Evolutionary conservation across 1,284 basidiomycete species (phyloP), one percentile per base, ranked within the genome.

Genomic region (Cryptococcus hybrid): DNA sequence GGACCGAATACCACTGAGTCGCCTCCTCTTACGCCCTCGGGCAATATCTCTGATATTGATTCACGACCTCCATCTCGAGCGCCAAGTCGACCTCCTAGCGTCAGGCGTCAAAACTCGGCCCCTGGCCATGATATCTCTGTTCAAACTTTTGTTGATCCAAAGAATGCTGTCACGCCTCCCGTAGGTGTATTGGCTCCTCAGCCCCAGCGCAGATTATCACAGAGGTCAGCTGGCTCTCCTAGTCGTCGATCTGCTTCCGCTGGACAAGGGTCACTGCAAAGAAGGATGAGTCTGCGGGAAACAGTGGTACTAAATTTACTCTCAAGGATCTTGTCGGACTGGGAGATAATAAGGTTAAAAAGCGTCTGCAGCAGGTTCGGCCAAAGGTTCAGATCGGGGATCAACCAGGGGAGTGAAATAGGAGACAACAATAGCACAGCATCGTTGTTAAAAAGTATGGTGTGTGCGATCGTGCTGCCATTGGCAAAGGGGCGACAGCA

Each of bases 401-500:
- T 76, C 74, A 3, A 74, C 69, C 18, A 71, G 68, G 53, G 75
- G 18, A 68, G 68, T 42, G 73, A 73, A 37, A 66, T 67, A 47
- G 73, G 70, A 12, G 77, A 78, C 55, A 68, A 65, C 52, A 55
- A 57, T n/a, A 71, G 66, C 56, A 79, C 78, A 3, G 76, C 76
- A 8, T 74, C 71, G 7, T 75, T 92, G 61, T 78, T 88, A 54
- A 88, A 95, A 98, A 98, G 83, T 99, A 99, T 71, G 95, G 95
- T 39, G 88, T 97, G 5, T 98, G 94, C 78, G 92, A 96, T 79
- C 92, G 93, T 79, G 86, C 93, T 13, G 92, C 94, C 7, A 97
- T 99, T 67, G 95, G 95, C 50, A 97, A 95, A 78, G 95, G 95
- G 40, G 96, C 95, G 9, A 99, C 95, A 5, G 93, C 91, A 39